Evolutionary conservation across 805 yeast genomes (phyloP).

Genomic region (Maudiozyma barnettii): DNA sequence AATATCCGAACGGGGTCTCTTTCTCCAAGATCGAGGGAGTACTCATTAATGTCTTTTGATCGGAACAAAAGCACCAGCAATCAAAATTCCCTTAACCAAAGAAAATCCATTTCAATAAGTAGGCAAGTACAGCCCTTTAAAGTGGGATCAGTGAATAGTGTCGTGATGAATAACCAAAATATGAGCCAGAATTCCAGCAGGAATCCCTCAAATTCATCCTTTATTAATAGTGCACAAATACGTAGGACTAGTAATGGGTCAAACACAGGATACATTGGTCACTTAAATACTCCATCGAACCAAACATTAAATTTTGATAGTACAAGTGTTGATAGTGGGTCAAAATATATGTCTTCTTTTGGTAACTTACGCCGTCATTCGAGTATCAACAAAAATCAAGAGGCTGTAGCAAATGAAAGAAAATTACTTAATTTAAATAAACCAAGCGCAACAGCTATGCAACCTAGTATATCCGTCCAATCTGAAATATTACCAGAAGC

Average conservation of each 20-base stretch:
- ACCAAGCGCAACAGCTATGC: too few species aligned
- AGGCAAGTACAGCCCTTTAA: conserved; percentile 30
- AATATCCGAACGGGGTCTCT: conserved; percentile 3
- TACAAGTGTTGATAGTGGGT: conserved; percentile 34
- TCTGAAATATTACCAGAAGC: background rate
- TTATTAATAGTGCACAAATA: conserved; percentile 32
- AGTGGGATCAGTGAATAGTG: conserved; percentile 30
- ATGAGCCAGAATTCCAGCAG: conserved; percentile 28
- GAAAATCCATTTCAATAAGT: conserved; percentile 14
- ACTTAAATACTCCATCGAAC: conserved; percentile 1
- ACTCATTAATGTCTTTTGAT: background rate
- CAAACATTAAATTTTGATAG: conserved; percentile 8
- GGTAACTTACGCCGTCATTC: conserved; percentile 55
- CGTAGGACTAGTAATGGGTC: conserved; percentile 34
- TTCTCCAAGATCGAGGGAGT: conserved; percentile 6
- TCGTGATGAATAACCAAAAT: conserved; percentile 12
- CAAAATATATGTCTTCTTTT: conserved; percentile 63
- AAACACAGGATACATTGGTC: conserved; percentile 20
- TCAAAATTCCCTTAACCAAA: conserved; percentile 4
- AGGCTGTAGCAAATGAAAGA: conserved; percentile 8
- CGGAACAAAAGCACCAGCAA: conserved; percentile 2
- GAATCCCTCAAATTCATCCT: conserved; percentile 37
- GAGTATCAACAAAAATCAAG: conserved; percentile 25
- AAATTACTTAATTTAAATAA: conserved; percentile 3
- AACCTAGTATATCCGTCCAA: background rate